These are phyloP conservation scores for Quercus tomentella DNA, from an alignment of 331 rosid genomes.

Conservation along the genomic window DNA sequence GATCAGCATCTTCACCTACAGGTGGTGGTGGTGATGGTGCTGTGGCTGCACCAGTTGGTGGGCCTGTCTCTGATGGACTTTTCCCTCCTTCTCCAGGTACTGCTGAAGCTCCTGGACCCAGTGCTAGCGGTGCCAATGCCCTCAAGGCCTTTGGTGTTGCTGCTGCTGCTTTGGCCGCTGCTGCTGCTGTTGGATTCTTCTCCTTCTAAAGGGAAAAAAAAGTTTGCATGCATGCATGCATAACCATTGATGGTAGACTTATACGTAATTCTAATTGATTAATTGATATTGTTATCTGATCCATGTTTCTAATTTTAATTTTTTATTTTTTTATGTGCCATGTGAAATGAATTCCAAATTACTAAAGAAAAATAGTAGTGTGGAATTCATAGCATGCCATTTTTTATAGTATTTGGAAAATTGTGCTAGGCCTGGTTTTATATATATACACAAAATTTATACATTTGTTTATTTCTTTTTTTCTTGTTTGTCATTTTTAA, in stretches of 20 bases:
- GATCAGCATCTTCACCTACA: not conserved
- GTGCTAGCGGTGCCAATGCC: not conserved
- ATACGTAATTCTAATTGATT: too few species aligned
- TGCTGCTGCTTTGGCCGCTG: constrained; percentile 13
- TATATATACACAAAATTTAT: too few species aligned
- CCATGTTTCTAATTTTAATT: not conserved
- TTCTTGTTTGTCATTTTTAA: too few species aligned
- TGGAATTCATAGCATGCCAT: not conserved
- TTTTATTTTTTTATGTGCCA: not conserved
- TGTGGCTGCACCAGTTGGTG: constrained; percentile 41
- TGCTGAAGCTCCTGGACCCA: not conserved
- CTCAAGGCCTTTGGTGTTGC: constrained; percentile 13
- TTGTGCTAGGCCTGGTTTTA: not conserved
- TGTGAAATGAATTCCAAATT: not conserved
- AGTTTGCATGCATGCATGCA: not conserved
- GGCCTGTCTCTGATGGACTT: constrained; percentile 37
- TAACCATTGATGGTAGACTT: not conserved
- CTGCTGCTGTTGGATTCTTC: constrained; percentile 21
- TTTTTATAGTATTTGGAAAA: not conserved
- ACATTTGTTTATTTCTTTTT: too few species aligned
- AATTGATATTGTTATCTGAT: not conserved
- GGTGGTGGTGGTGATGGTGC: not conserved
- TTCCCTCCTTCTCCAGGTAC: not conserved
- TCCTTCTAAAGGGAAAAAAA: constrained; percentile 6
- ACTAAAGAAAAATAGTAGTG: not conserved